Base-by-base conservation (phyloP, 2,329 filamentous ascomycete genomes). In the Aspergillus quadrilineatus region DNA sequence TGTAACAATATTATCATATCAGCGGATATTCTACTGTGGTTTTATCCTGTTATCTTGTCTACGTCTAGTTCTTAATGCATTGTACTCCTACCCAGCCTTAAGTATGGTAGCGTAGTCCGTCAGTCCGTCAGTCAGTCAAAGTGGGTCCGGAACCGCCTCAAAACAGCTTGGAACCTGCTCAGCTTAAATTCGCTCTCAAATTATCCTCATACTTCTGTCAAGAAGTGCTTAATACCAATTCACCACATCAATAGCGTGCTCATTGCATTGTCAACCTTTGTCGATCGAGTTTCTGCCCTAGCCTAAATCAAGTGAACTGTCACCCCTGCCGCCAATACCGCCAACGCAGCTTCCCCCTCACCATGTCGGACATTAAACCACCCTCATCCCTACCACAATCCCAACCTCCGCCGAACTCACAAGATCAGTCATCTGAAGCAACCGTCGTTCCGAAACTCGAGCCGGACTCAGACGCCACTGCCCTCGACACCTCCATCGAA, bases 401-500 rank as follows among this genome's bases (percentile, higher is more conserved):
- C 4, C 37, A 41, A 53, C 58, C 63, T 44, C 58, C 32, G 8
- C 7, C 10, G n/a, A 39, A 39, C n/a, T 5, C 36, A 14, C 63
- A 56, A 37, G 15, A 2, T 43, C 48, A 22, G 14, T 10, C 28
- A 28, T 62, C 65, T 26, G 59, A 66, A 36, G 48, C 58, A 22
- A 56, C 62, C 7, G 50, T 66, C 28, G 50, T 61, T 14, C 60
- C 57, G 3, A 67, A 67, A 50, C 57, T 63, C 45, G 68, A 68
- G 28, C 61, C 63, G 30, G 67, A 68, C 15, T 50, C 61, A 45
- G 69, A 67, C 28, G 51, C 53, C 29, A 50, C 59, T 34, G 66
- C 70, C 32, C 56, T 72, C 52, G 69, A 76, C 59, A 61, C 67
- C 46, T 69, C 67, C 41, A 67, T 72, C 57, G 73, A 75, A 34